Evolutionary conservation across 768 basidiomycete species (phyloP), one percentile per base, ranked within the genome.

Genomic region (Agrocybe chaxingu): DNA sequence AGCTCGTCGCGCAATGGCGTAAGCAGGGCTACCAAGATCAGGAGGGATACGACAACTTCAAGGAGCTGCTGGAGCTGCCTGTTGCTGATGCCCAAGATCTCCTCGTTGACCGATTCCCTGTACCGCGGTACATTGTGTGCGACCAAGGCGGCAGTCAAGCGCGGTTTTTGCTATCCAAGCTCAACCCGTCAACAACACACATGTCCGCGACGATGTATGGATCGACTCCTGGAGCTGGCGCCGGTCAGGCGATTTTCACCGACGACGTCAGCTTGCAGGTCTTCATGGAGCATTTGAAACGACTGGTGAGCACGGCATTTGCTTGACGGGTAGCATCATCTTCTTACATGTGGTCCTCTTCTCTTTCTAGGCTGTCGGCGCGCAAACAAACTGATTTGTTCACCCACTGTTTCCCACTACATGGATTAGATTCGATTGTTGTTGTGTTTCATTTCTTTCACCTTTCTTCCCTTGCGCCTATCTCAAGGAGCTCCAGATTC

Each of bases 21-120:
- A 98, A 98, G 69, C 90, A 92, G 8, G 95, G 94, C 0, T 99
- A 98, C 63, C 97, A 98, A 62, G 95, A 99, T 0, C 96, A 98
- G 70, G 95, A 98, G 66, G 95, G 93, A 33, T 97, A 98, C 62
- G 97, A 98, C 70, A 98, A 99, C 70, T 90, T 99, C 72, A 95
- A 94, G 62, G 93, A 96, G 64, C 75, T 98, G 41, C 78, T 98
- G 11, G 89, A 92, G 62, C 70, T 81, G 2, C 97, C 97, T 3
- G 81, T 89, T 35, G 80, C 76, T 13, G 97, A 98, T 68, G 97
- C 97, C 31, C 91, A 92, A 85, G 97, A 99, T 55, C 81, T 99
- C 19, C 84, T 99, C 18, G 85, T 87, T 12, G 97, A 99, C 65
- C 87, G 97, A 35, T 92, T 90, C 78, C 97, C 97, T 1, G 92